phyloP scores from a whole-genome alignment of 1,284 basidiomycete species.

The Tranzscheliella williamsii region DNA sequence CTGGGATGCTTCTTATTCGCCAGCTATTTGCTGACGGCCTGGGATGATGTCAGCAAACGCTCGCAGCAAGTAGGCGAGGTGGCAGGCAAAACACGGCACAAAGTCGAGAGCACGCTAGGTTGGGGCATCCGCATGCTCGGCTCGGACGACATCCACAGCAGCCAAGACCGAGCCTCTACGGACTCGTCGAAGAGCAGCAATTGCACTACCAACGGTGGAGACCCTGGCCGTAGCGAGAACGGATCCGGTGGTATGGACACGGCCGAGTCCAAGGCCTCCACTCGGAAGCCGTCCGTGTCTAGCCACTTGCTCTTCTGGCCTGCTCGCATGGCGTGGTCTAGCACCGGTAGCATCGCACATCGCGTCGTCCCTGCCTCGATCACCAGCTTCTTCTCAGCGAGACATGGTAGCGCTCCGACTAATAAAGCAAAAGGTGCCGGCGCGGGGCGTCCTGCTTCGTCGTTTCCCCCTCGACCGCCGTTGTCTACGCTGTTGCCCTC shows the following conservation, averaged over 20 bases:
- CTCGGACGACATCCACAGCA: neutral
- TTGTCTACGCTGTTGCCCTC: constrained; percentile 45
- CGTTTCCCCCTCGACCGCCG: constrained; percentile 46
- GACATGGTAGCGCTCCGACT: neutral
- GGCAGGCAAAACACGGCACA: constrained; percentile 21
- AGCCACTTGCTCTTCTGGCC: constrained; percentile 16
- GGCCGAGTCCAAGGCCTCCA: neutral
- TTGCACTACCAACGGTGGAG: too few relatives aligned
- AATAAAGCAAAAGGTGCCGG: neutral
- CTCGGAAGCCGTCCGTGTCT: neutral
- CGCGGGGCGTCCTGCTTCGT: constrained; percentile 1
- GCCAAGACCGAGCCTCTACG: neutral
- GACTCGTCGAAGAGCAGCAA: neutral
- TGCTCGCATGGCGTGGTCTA: constrained; percentile 19
- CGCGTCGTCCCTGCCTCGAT: constrained; percentile 11
- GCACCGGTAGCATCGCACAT: constrained; percentile 6
- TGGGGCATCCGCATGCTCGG: constrained; percentile 42
- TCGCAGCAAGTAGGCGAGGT: constrained; percentile 26
- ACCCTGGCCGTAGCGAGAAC: too few relatives aligned
- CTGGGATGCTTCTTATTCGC: constrained; percentile 41
- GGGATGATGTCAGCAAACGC: constrained; percentile 43
- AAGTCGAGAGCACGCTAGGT: constrained; percentile 23
- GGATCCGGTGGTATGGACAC: too few relatives aligned
- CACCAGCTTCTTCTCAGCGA: neutral
- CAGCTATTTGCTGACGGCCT: constrained; percentile 46